Conservation (phyloP, 495 filamentous ascomycete genomes). For the Neurospora sp. region DNA sequence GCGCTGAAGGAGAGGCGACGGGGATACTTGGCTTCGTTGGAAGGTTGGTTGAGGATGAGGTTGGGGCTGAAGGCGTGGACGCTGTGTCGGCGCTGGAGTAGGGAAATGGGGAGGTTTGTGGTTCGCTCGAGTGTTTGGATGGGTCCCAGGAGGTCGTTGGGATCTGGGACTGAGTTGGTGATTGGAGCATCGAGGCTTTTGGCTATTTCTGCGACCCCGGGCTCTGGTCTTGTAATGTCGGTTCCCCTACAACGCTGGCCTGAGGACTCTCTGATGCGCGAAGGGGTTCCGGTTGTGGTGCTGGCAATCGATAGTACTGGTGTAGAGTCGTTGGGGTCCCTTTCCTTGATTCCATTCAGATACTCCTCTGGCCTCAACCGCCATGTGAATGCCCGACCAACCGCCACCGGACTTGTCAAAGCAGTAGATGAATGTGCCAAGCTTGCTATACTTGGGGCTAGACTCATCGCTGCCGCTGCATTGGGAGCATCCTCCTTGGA, state of each 20-base stretch:
- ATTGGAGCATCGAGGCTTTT: conserved; percentile 16
- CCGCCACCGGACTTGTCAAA: conserved; percentile 23
- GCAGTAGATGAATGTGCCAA: conserved; percentile 28
- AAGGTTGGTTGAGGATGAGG: conserved; percentile 17
- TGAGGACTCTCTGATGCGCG: neutral
- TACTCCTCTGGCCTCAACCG: conserved; percentile 48
- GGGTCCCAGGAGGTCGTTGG: conserved; percentile 31
- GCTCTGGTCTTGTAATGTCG: neutral
- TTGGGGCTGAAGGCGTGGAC: conserved; percentile 6
- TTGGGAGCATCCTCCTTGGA: conserved; percentile 36
- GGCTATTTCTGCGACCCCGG: conserved; percentile 1
- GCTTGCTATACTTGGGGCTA: conserved; percentile 25
- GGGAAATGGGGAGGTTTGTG: conserved; percentile 9
- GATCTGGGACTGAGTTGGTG: conserved; percentile 29
- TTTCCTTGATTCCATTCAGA: conserved; percentile 26
- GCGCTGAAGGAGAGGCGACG: conserved; percentile 79
- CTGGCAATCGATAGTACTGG: neutral
- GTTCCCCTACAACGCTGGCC: neutral
- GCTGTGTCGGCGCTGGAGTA: conserved; percentile 40
- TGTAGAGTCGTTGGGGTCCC: conserved; percentile 17
- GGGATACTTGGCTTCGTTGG: conserved; percentile 54
- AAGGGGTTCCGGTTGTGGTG: neutral
- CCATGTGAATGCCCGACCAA: conserved; percentile 42
- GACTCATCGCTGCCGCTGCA: conserved; percentile 6
- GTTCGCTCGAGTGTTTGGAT: conserved; percentile 27